phyloP scores from a whole-genome alignment of 2,329 filamentous ascomycete species.

The Pleurostoma richardsiae region DNA sequence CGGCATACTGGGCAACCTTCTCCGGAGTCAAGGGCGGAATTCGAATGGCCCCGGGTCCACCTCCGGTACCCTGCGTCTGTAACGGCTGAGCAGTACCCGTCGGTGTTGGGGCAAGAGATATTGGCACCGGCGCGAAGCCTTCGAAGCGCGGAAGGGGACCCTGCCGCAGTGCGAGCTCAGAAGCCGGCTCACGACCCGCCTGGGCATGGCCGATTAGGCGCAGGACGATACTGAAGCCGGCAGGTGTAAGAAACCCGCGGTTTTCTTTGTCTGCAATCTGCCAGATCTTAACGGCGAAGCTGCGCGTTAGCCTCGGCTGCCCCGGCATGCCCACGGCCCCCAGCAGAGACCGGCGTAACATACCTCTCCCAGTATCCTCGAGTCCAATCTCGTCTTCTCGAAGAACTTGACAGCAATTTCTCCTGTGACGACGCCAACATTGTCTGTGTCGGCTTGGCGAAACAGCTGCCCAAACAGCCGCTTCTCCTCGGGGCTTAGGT shows the following conservation, averaged over 20 bases:
- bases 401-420: slow-evolving; percentile 97
- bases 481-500: slow-evolving; percentile 88
- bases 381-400: slow-evolving; percentile 86
- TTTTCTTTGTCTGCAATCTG: slow-evolving; percentile 98
- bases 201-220: slow-evolving; percentile 95
- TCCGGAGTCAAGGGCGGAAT: slow-evolving; percentile 85
- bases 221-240: slow-evolving; percentile 89
- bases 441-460: slow-evolving; percentile 85
- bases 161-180: slow-evolving; percentile 77
- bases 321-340: slow-evolving; percentile 2
- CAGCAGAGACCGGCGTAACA: slow-evolving; percentile 22
- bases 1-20: slow-evolving; percentile 82
- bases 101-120: slow-evolving; percentile 39
- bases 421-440: slow-evolving; percentile 88
- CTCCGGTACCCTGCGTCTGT: slow-evolving; percentile 54
- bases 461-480: slow-evolving; percentile 91
- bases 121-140: slow-evolving; percentile 52
- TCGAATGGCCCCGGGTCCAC: slow-evolving; percentile 67
- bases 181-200: slow-evolving; percentile 73
- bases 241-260: slow-evolving; percentile 83
- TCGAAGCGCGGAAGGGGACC: slow-evolving; percentile 93
- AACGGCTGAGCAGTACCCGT: slow-evolving; percentile 23
- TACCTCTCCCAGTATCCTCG: slow-evolving; percentile 82
- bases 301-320: slow-evolving; percentile 16
- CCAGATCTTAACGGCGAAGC: slow-evolving; percentile 70